Conservation (phyloP, 1,284 basidiomycete genomes). For the Apiotrichum veenhuisii region DNA sequence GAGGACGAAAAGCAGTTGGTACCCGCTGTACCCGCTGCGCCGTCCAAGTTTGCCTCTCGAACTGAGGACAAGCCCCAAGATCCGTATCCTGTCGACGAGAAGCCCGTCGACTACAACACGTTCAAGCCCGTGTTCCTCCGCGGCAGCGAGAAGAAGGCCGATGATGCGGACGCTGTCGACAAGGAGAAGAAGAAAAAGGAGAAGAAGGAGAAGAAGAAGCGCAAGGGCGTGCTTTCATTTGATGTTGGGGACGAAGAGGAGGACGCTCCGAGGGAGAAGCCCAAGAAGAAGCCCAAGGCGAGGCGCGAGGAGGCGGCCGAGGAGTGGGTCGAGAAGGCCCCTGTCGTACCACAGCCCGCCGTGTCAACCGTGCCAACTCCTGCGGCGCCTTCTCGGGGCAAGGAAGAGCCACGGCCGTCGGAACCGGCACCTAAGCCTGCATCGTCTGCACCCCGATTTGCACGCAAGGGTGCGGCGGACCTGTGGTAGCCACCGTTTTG, state of each 20-base stretch:
- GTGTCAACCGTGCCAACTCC: no score
- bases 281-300: slow-evolving; percentile 48
- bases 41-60: slow-evolving; percentile 9
- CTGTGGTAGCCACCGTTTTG: slow-evolving; percentile 30
- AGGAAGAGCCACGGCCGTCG: background rate
- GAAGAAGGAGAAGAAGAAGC: slow-evolving; percentile 45
- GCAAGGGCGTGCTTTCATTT: slow-evolving; percentile 63
- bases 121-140: slow-evolving; percentile 60
- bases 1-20: slow-evolving; percentile 52
- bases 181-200: slow-evolving; percentile 51
- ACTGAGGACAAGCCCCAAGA: slow-evolving; percentile 13
- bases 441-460: background rate
- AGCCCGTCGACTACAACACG: slow-evolving; percentile 33
- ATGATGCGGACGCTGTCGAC: slow-evolving; percentile 45
- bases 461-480: slow-evolving; percentile 44
- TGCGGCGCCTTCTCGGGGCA: background rate
- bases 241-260: slow-evolving; percentile 58
- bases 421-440: background rate
- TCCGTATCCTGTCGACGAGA: slow-evolving; percentile 25
- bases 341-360: background rate
- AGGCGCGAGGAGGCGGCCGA: slow-evolving; percentile 52
- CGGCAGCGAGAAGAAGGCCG: slow-evolving; percentile 15
- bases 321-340: slow-evolving; percentile 53
- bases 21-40: slow-evolving; percentile 26
- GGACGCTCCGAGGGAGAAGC: slow-evolving; percentile 23